Evolutionary conservation across 2,329 filamentous ascomycete genomes (phyloP), one percentile per base, ranked within the genome.

Genomic region (Zymoseptoria brevis): DNA sequence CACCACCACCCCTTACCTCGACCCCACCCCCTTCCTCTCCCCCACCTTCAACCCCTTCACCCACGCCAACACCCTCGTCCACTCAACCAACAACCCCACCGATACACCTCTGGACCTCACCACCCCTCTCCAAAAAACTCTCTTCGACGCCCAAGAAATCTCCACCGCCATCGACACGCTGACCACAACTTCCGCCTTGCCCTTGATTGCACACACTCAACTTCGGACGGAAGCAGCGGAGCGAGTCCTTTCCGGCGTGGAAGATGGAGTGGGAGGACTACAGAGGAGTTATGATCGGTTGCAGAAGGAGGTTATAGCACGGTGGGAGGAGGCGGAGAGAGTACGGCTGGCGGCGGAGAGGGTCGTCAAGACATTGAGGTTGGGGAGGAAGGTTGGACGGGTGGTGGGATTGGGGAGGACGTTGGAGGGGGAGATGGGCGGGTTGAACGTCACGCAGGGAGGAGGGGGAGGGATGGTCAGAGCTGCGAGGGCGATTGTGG

Each of bases 101-200:
- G 94, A 97, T 75, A 87, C 87, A 1, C 88, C 90, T 6, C 83
- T 97, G 68, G 94, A 99, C 74, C 87, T 99, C 59, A 93, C 91
- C 5, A 97, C 94, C 16, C 93, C 94, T 2, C 82, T 99, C 53
- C 96, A 92, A 4, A 86, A 90, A 57, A 92, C 96, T 4, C 85
- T 97, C 6, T 99, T 99, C 75, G 94, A 99, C 75, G 87, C 94
- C 2, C 94, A 97, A 72, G 94, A 97, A 75, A 88, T 99, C 65
- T 93, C 97, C 75, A 96, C 92, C 0, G 91, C 96, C 72, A 96
- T 99, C 64, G 90, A 99, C 73, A 83, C 84, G 3, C 82, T 97
- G 49, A 95, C 93, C 5, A 94, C 91, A 2, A 87, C 88, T 63
- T 89, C 87, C 26, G 91, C 94, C 2, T 77, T 93, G 0, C 89